Conservation (phyloP, 2,329 filamentous ascomycete species). For the Shiraia sp. region DNA sequence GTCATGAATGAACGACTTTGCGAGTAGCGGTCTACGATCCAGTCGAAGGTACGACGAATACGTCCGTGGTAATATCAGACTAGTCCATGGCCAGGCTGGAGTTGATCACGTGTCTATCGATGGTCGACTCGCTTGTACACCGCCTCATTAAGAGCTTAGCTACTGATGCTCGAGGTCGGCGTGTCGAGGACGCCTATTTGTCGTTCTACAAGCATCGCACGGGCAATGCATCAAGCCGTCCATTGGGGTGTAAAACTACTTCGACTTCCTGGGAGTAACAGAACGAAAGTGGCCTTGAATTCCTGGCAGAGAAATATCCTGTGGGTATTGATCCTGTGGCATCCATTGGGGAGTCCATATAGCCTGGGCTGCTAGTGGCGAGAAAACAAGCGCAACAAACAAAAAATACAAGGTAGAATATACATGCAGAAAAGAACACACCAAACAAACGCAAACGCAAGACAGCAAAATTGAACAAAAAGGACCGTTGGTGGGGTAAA, state of each 20-base stretch:
- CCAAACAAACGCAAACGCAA: constrained; percentile 22
- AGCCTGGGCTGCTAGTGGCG: constrained; percentile 38
- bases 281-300: constrained; percentile 26
- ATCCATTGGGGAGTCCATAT: constrained; percentile 24
- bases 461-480: constrained; percentile 31
- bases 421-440: constrained; percentile 27
- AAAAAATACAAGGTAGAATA: constrained; percentile 8
- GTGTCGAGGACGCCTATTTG: constrained; percentile 24
- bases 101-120: constrained; percentile 22
- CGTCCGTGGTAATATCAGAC: constrained; percentile 18
- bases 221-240: constrained; percentile 16
- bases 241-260: constrained; percentile 1
- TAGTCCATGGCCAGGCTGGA: constrained; percentile 9
- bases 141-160: constrained; percentile 32
- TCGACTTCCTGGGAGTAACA: constrained; percentile 11
- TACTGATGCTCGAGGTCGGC: constrained; percentile 32
- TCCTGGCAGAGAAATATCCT: constrained; percentile 22
- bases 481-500: constrained; percentile 43
- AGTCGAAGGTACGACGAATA: no score
- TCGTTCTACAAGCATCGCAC: constrained; percentile 34
- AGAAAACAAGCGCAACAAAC: constrained; percentile 28
- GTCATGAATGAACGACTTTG: constrained; percentile 33
- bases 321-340: constrained; percentile 21
- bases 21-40: constrained; percentile 23
- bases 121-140: constrained; percentile 27